Evolutionary conservation across 352 stramenopile species (phyloP).

Genomic region (Globisporangium megalacanthum): DNA sequence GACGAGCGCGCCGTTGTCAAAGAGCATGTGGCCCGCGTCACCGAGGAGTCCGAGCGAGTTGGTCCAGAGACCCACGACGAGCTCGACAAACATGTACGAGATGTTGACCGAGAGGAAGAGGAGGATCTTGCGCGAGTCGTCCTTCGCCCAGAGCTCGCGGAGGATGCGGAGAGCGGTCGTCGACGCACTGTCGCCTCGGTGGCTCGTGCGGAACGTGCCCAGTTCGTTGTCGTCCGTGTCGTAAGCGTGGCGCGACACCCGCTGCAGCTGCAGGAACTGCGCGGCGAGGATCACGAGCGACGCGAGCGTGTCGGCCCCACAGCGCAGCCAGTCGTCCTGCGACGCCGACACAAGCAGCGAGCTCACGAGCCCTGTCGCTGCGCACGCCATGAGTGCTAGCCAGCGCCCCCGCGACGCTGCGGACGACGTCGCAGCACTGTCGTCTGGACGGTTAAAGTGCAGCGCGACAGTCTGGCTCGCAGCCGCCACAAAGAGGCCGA

Average conservation of each 20-base stretch:
- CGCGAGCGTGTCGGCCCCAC: constrained; percentile 25
- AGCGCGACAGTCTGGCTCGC: constrained; percentile 14
- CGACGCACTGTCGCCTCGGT: constrained; percentile 1
- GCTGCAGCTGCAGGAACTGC: constrained; percentile 27
- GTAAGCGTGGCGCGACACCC: constrained; percentile 6
- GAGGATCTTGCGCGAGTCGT: constrained; percentile 72
- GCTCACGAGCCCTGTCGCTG: constrained; percentile 29
- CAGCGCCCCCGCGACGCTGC: constrained; percentile 21
- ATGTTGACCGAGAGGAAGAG: constrained; percentile 80
- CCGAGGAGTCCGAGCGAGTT: constrained; percentile 85
- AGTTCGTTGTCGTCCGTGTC: constrained; percentile 24
- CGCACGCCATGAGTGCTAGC: constrained; percentile 36
- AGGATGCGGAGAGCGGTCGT: constrained; percentile 21
- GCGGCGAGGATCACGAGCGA: constrained; percentile 50
- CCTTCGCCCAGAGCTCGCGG: constrained; percentile 39
- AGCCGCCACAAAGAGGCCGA: constrained; percentile 8
- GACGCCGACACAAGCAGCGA: constrained; percentile 31
- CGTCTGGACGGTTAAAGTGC: constrained; percentile 17
- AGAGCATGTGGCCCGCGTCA: constrained; percentile 88
- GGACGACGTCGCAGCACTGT: constrained; percentile 6
- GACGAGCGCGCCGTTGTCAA: constrained; percentile 80
- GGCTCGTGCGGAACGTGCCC: constrained; percentile 34
- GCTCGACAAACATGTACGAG: constrained; percentile 86
- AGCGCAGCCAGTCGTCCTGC: constrained; percentile 51
- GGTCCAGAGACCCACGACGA: constrained; percentile 75